phyloP scores from a whole-genome alignment of 2,329 filamentous ascomycete species.

The Cryphonectria nitschkei region DNA sequence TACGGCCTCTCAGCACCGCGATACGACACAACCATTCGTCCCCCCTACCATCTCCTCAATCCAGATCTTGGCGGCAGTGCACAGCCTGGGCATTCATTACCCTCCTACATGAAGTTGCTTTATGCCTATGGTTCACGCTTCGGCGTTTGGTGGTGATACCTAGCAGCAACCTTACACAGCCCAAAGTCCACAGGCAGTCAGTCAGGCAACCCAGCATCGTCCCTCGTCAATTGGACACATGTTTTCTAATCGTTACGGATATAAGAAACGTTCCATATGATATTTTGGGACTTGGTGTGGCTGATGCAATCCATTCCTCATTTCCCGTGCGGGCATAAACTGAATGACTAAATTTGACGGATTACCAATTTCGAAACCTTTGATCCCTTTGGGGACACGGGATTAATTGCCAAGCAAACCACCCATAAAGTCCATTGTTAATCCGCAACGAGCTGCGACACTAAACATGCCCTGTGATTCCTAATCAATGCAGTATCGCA shows the following conservation, averaged over 20 bases:
- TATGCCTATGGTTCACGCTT: background rate
- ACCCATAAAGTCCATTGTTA: background rate
- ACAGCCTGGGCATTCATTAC: background rate
- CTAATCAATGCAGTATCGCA: slow-evolving; percentile 15
- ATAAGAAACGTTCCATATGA: slow-evolving; percentile 3
- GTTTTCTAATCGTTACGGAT: background rate
- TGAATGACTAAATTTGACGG: background rate
- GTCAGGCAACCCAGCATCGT: background rate
- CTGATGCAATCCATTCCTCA: background rate
- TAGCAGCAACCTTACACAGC: slow-evolving; percentile 11
- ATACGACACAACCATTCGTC: background rate
- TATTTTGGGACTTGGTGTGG: background rate
- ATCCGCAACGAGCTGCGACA: background rate
- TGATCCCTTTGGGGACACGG: background rate
- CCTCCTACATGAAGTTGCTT: background rate
- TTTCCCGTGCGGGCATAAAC: background rate
- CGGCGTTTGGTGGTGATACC: slow-evolving; percentile 3
- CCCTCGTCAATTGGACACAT: background rate
- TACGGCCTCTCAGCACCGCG: background rate
- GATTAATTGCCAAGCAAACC: background rate
- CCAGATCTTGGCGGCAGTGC: background rate
- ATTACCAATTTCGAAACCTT: slow-evolving; percentile 17
- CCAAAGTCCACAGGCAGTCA: background rate
- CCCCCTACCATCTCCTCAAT: no score
- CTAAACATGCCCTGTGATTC: slow-evolving; percentile 12